A percentile compares a stretch with the other conserved stretches of the same genome.
Conservation (phyloP, 345 rosid species). For the Populus pruinosa region DNA sequence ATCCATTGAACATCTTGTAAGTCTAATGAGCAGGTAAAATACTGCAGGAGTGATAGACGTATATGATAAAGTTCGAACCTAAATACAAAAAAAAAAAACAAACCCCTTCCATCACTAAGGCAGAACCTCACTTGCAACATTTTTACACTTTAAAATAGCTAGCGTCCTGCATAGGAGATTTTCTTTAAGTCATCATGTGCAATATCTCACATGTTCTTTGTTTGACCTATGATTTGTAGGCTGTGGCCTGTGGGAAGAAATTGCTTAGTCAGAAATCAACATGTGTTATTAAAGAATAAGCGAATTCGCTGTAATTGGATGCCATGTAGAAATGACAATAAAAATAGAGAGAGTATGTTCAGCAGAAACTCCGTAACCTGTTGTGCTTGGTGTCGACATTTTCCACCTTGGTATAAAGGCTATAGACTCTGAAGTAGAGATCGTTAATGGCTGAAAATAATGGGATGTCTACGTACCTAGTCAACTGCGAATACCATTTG, state of each 20-base stretch:
- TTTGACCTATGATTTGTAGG: background rate
- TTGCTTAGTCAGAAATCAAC: background rate
- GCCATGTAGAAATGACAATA: background rate
- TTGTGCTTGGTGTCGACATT: conserved; percentile 9
- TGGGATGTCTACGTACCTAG: background rate
- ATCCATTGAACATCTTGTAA: too few relatives aligned
- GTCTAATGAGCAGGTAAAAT: too few relatives aligned
- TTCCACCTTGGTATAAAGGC: background rate
- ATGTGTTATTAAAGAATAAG: background rate
- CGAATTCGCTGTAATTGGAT: background rate
- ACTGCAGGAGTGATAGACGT: too few relatives aligned
- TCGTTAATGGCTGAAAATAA: background rate
- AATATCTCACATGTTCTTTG: background rate
- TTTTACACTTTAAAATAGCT: too few relatives aligned
- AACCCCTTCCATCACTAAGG: too few relatives aligned
- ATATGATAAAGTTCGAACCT: too few relatives aligned
- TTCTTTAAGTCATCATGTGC: background rate
- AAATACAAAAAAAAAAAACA: too few relatives aligned
- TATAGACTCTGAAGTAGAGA: background rate
- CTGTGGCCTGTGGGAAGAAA: background rate
- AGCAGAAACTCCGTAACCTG: background rate
- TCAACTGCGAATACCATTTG: conserved; percentile 5
- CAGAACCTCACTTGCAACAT: too few relatives aligned
- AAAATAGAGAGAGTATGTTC: background rate
- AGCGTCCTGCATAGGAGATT: too few relatives aligned